Conservation (phyloP, 2,329 filamentous ascomycete genomes). For the Claviceps sp. region DNA sequence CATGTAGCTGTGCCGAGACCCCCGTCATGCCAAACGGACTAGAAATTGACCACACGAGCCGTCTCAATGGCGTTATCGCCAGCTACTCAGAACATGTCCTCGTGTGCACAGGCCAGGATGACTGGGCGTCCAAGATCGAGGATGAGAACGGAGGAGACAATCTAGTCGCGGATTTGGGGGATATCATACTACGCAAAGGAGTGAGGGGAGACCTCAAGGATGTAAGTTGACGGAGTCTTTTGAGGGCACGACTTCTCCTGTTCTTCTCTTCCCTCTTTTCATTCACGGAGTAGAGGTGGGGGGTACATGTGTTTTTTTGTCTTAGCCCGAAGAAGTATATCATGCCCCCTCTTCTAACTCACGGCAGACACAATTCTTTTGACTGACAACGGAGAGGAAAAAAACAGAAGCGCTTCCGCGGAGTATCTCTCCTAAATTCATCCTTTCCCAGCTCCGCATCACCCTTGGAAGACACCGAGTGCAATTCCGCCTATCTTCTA, state of each 20-base stretch:
- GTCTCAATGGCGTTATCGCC: conserved; percentile 64
- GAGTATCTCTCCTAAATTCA: conserved; percentile 61
- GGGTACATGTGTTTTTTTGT: too few species aligned
- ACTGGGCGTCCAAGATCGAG: conserved; percentile 78
- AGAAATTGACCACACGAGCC: conserved; percentile 58
- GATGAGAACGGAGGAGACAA: conserved; percentile 58
- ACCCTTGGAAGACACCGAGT: conserved; percentile 30
- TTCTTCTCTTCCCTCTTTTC: neutral
- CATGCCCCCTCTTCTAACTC: too few species aligned
- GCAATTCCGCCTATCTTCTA: conserved; percentile 59
- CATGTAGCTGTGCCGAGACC: conserved; percentile 59
- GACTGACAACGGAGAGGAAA: neutral
- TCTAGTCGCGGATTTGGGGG: conserved; percentile 59
- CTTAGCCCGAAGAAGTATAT: too few species aligned
- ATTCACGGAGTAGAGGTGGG: neutral
- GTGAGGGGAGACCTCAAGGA: conserved; percentile 51
- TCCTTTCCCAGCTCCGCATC: conserved; percentile 53
- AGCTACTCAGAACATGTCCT: conserved; percentile 72
- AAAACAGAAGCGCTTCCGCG: conserved; percentile 61
- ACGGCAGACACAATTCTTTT: too few species aligned
- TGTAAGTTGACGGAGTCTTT: conserved; percentile 31
- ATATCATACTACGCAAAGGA: conserved; percentile 38
- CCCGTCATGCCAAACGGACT: conserved; percentile 52
- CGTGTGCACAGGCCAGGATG: conserved; percentile 63
- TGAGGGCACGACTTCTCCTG: neutral